Evolutionary conservation across 2,329 filamentous ascomycete genomes (phyloP), one percentile per base, ranked within the genome.

Genomic region (Penicillium janthinellum): DNA sequence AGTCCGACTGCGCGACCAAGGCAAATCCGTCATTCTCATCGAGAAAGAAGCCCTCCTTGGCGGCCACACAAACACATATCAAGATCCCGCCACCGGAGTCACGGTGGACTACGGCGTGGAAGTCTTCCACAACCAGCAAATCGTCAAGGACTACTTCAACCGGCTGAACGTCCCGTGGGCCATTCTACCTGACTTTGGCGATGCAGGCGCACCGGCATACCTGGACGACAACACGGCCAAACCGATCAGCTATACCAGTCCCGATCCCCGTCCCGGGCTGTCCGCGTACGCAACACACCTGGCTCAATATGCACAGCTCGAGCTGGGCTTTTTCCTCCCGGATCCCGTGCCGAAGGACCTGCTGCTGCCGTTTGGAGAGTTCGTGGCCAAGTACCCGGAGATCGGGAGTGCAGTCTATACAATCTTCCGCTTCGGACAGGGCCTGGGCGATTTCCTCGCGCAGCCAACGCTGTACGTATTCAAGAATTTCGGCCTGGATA

Each of bases 301-400:
- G 60, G 54, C 73, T 10, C 48, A 62, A 22, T 65, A 64, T 41
- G 44, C 59, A 7, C n/a, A 48, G 11, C 41, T 66, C 5, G 59
- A 64, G 10, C 7, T 14, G 5, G 64, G 64, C 0, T 64, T 63
- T 58, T 78, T 81, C 22, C 70, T 82, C 0, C 77, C 81, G 0
- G 64, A 71, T 14, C 73, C 75, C 6, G 75, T 83, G 0, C 81
- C 81, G 0, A 72, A 77, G 34, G 81, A 83, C 44, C 70, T 85
- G 1, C 66, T 80, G 20, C 67, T 83, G 4, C 76, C 81, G 2
- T 84, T 81, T 58, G 76, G 78, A 17, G 73, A 82, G 4, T 84
- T 84, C 57, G 72, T 81, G 5, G 22, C 39, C 12, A 67, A 72
- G 37, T 83, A 84, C 67, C 78, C 84, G 67, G 67, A 73, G n/a